Evolutionary conservation across 768 basidiomycete genomes (phyloP), one percentile per base, ranked within the genome.

Genomic region (Russula emetica): DNA sequence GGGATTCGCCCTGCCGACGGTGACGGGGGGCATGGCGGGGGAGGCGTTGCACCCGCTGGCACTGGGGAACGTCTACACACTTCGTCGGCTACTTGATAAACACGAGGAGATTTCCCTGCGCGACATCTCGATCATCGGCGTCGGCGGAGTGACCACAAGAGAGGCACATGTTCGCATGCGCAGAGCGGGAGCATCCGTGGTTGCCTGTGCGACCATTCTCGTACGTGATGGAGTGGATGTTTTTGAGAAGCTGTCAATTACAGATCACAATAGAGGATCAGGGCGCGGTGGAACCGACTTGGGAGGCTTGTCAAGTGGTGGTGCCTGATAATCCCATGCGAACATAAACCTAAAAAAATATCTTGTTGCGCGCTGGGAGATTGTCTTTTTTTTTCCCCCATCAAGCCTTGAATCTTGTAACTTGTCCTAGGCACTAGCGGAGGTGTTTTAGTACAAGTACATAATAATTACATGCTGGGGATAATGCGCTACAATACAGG

Each of bases 61-160:
- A 24, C 78, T 95, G 32, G 92, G 92, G 64, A 94, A 88, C 70
- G 91, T 90, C 34, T 79, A 79, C 69, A 78, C 82, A 20, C 86
- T 93, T 71, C 72, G 79, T 16, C 74, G 74, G 45, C 72, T 91
- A 50, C 75, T 92, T 55, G 72, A 73, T 20, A 72, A 75, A 40
- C 71, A 72, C 53, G 77, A 77, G 30, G 78, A 78, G 63, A 66
- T 72, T 3, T 77, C 77, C 0, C 69, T 91, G 44, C 72, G 72
- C 32, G 69, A 75, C 2, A 81, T 92, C 60, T 76, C 76, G 55
- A 77, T 94, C 60, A 82, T 94, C 52, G 93, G 92, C 2, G 86
- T 88, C n/a, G 92, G 93, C 1, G 92, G 92, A 6, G 90, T 92
- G 20, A 85, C 82, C 2, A 81, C 82, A 24, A 74, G 77, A 6